Base-by-base conservation (phyloP, 768 basidiomycete genomes). In the Suillus tomentosus region DNA sequence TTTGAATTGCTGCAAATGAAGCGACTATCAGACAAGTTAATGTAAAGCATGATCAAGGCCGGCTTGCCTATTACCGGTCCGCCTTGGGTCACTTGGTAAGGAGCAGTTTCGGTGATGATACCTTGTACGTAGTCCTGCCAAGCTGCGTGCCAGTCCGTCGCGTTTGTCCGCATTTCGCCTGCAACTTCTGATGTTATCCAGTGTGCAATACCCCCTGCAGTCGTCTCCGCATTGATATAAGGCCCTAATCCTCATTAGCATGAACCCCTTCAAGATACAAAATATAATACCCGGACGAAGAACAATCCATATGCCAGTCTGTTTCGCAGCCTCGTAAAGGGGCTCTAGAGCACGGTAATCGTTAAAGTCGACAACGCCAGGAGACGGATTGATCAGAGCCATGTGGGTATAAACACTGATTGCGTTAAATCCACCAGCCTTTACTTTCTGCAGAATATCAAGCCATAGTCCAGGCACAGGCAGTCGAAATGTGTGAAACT, bases 221-320 rank as follows among this genome's bases (percentile, higher is more conserved):
- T 87, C 0, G 90, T 91, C 72, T 93, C 91, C 5, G 90, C 90
- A 67, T 92, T 92, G 77, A 92, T 92, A 68, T 92, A 85, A 78
- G 84, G 67, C 15, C 62, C 65, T 63, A 37, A 48, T 75, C 76
- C 68, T 31, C 64, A 82, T 81, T 61, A 80, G 79, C 58, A 82
- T 79, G 81, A 66, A 50, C 65, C 61, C 39, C 62, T 67, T 72
- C 48, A 63, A 24, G 62, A 43, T 13, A 36, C 27, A 47, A 65
- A 11, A 53, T 37, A 43, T 61, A 76, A 64, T 73, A 82, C 92
- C 92, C 63, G 93, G 93, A 43, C 93, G 85, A 59, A 94, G 79
- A 50, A 93, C 85, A 58, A 95, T 80, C 85, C 88, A 95, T 13
- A 95, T 79, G 1, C 93, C 93, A 7, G 86, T 86, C 10, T 80